Base-by-base conservation (phyloP, 176 grass and related monocot species). In the Oryza coarctata region DNA sequence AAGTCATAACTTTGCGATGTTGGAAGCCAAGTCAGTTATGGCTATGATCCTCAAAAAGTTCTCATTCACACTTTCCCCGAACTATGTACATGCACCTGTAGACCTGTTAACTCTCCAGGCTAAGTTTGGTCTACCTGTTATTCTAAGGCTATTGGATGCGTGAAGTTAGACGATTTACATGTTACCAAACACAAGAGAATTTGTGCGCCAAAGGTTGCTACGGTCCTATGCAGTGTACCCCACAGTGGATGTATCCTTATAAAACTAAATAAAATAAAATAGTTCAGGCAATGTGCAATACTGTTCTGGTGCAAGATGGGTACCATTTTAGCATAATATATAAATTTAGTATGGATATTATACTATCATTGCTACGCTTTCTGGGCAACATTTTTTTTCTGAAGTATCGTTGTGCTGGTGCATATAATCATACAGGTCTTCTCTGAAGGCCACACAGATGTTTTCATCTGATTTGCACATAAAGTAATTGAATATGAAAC, bases 11-110 rank as follows among this genome's bases (percentile, higher is more conserved):
- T 79, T 86, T 39, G 30, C 68, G 0, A 73, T 86, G 40, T 2
- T 86, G 15, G 76, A 86, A 65, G 84, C 84, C 1, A 86, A 86
- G 31, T 39, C 76, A 15, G 61, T 63, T 8, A 25, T 86, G 83
- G 30, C 23, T 0, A 5, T 72, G 75, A 36, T 86, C 15, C 83
- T 79, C 1, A 57, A 65, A 41, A 79, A 31, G 11, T 79, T 79
- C n/a, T 73, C 83, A 0, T 79, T 86, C 68, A 15, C 30, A n/a
- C 31, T 86, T 36, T 72, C 83, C n/a, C 75, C 57, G 6, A 63
- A 15, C 0, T 86, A 73, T n/a, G 84, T 86, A 9, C 84, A 86
- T 25, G 84, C 84, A 0, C 84, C 75, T 4, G 1, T 5, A 0
- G 68, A 86, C 5, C 0, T 65, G 11, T 8, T 86, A 14, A 30